Conservation (phyloP, 73 alveolate genomes). For the Symbiodinium natans region DNA sequence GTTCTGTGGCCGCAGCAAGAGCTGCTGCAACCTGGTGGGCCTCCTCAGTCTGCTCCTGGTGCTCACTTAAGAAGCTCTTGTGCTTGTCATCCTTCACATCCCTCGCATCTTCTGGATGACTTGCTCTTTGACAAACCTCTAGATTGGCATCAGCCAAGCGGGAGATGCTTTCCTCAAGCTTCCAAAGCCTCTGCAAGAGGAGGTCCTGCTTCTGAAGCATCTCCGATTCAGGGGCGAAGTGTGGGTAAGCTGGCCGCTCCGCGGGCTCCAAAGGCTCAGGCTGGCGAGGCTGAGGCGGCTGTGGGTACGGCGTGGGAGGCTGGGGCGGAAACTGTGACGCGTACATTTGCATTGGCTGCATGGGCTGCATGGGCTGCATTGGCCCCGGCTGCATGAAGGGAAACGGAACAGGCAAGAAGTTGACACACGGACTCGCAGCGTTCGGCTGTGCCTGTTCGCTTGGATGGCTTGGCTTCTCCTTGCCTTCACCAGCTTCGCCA, state of each 20-base stretch:
- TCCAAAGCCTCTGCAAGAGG: slow-evolving; percentile 59
- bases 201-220: slow-evolving; percentile 34
- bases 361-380: not conserved
- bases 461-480: not conserved
- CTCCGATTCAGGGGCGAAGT: not conserved
- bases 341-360: not conserved
- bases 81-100: too few relatives aligned
- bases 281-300: not conserved
- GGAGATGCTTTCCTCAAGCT: slow-evolving; percentile 40
- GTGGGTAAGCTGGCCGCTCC: not conserved
- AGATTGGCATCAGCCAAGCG: slow-evolving; percentile 69
- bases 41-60: not conserved
- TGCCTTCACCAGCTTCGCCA: not conserved
- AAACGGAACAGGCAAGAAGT: slow-evolving; percentile 58
- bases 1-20: not conserved
- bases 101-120: not conserved
- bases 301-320: not conserved
- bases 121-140: slow-evolving; percentile 54
- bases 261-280: not conserved
- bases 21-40: not conserved
- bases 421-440: not conserved
- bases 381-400: slow-evolving; percentile 44
- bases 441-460: not conserved
- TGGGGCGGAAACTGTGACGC: not conserved
- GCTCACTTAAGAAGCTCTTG: too few relatives aligned